These are phyloP conservation scores for Rhizopogon salebrosus DNA, from an alignment of 768 basidiomycete genomes.

Conservation along the genomic window DNA sequence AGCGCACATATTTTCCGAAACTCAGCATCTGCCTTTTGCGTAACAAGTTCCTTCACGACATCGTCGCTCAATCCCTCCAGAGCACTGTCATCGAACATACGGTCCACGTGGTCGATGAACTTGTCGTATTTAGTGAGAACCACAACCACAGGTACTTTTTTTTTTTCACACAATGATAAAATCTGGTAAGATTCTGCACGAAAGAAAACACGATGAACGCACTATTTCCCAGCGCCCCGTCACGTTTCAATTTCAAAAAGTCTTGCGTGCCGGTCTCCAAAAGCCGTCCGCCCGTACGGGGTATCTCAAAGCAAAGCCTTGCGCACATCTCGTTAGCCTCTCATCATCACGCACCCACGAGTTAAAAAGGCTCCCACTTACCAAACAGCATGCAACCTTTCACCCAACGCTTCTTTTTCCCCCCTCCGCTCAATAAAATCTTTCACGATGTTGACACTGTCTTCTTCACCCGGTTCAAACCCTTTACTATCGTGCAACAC, in stretches of 20 bases:
- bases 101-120: neutral
- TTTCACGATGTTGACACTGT: conserved; percentile 1
- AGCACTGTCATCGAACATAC: neutral
- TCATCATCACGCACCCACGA: neutral
- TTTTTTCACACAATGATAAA: too few species aligned
- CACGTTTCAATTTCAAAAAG: neutral
- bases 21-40: neutral
- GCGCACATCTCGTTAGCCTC: neutral
- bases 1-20: neutral
- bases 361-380: neutral
- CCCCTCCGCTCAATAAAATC: conserved; percentile 4
- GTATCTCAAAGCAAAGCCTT: neutral
- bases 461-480: conserved; percentile 8
- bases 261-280: neutral
- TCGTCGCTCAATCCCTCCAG: neutral
- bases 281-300: neutral
- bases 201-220: neutral
- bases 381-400: conserved; percentile 11
- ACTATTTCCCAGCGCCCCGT: neutral
- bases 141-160: conserved; percentile 2
- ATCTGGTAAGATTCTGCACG: too few species aligned
- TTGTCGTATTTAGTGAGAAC: conserved; percentile 6
- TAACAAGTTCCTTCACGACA: neutral
- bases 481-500: conserved; percentile 12
- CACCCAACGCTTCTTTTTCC: neutral